A percentile compares a stretch with the other conserved stretches of the same genome.
phyloP scores from a whole-genome alignment of 169 alveolate species.

The Amoebophrya sp. region DNA sequence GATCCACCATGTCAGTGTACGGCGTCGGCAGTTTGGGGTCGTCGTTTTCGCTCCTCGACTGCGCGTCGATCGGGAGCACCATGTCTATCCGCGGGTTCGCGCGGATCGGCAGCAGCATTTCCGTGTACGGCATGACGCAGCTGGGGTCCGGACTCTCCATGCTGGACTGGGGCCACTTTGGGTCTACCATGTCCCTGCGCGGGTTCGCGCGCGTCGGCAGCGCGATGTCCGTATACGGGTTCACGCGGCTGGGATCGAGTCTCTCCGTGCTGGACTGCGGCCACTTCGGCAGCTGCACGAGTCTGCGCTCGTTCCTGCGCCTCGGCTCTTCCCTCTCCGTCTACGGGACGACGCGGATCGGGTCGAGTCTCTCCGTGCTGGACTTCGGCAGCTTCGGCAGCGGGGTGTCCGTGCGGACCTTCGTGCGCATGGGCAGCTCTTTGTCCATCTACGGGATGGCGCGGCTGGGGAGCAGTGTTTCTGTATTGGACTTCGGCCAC shows the following conservation, averaged over 20 bases:
- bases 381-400: constrained; percentile 11
- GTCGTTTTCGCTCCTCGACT: background rate
- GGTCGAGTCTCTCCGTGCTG: background rate
- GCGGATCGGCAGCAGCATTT: background rate
- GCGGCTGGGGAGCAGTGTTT: background rate
- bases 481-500: background rate
- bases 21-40: constrained; percentile 6
- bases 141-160: background rate
- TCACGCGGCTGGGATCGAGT: background rate
- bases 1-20: background rate
- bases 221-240: constrained; percentile 16
- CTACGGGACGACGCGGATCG: constrained; percentile 15
- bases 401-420: background rate
- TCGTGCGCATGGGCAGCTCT: background rate
- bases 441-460: constrained; percentile 18
- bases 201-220: constrained; percentile 19
- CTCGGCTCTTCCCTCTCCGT: constrained; percentile 1
- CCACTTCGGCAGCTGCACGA: background rate
- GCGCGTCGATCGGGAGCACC: background rate
- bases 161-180: background rate
- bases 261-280: background rate
- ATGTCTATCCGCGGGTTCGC: background rate
- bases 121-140: background rate
- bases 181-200: background rate
- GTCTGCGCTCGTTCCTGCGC: constrained; percentile 9